A percentile compares a stretch with the other conserved stretches of the same genome.
These are phyloP conservation scores for Solanum verrucosum DNA, from an alignment of 257 asterid genomes.

Conservation along the genomic window DNA sequence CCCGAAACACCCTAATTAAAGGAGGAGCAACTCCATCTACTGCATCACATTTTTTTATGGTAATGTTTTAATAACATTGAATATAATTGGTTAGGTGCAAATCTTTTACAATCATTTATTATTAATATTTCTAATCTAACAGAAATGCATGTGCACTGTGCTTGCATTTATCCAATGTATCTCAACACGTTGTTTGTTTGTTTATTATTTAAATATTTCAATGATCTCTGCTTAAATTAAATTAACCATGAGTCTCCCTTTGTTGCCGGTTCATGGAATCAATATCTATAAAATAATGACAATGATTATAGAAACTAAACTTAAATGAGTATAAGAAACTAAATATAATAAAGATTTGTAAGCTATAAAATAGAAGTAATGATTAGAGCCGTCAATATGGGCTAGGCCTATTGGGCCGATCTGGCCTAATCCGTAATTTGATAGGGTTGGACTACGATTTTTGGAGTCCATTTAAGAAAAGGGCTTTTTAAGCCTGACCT, in stretches of 20 bases:
- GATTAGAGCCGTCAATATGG: not conserved
- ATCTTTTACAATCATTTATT: not conserved
- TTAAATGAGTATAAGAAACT: not conserved
- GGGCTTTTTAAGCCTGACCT: too few relatives aligned
- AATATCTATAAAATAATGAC: not conserved
- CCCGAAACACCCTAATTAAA: rapidly evolving
- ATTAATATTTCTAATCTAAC: not conserved
- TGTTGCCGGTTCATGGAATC: not conserved
- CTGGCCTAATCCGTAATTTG: too few relatives aligned
- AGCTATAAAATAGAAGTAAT: not conserved
- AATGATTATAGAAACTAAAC: not conserved
- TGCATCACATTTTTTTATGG: too few relatives aligned
- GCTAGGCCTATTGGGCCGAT: too few relatives aligned
- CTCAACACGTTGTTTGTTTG: not conserved
- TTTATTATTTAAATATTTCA: not conserved
- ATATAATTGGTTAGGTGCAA: not conserved
- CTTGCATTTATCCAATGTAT: not conserved
- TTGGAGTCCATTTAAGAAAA: too few relatives aligned
- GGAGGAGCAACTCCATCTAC: rapidly evolving
- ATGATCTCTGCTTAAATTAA: not conserved
- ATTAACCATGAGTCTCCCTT: not conserved
- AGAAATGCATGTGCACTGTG: not conserved
- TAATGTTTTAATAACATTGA: not conserved
- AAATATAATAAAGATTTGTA: not conserved
- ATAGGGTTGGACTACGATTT: too few relatives aligned